Percentiles rank a stretch among this genome's conserved stretches.
phyloP scores from a whole-genome alignment of 1,284 basidiomycete genomes.

The Sanghuangporus sanghuang region DNA sequence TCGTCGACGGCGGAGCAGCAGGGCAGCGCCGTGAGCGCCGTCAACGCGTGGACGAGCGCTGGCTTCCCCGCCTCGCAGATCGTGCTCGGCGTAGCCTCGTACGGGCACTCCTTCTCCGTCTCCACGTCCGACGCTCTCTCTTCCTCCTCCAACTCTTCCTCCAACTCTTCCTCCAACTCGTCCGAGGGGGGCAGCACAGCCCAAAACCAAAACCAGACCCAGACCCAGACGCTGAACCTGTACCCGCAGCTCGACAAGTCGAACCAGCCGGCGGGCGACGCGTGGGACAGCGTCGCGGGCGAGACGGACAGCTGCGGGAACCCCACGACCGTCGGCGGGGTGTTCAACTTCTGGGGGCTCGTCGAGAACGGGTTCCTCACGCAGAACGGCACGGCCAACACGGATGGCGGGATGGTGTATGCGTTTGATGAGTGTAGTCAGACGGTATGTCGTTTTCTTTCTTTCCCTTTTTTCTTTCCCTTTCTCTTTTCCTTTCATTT shows the following conservation, averaged over 20 bases:
- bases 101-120: constrained; percentile 62
- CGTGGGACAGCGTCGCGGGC: constrained; percentile 41
- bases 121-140: constrained; percentile 18
- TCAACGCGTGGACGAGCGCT: constrained; percentile 70
- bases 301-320: constrained; percentile 52
- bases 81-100: constrained; percentile 77
- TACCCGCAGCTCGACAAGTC: constrained; percentile 48
- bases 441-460: constrained; percentile 45
- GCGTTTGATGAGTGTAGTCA: constrained; percentile 60
- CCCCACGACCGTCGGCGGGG: constrained; percentile 37
- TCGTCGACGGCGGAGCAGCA: constrained; percentile 46
- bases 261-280: constrained; percentile 46
- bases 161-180: not conserved
- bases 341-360: constrained; percentile 59
- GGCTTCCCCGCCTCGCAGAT: constrained; percentile 79
- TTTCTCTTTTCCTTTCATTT: no score
- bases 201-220: not conserved
- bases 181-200: not conserved
- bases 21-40: constrained; percentile 73
- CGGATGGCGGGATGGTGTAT: constrained; percentile 41
- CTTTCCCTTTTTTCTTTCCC: not conserved
- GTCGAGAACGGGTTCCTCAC: constrained; percentile 50
- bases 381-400: constrained; percentile 40
- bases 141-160: not conserved
- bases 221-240: constrained; percentile 27